Conservation (phyloP, 139 green algal species). For the Auxenochlorella pyrenoidosa region DNA sequence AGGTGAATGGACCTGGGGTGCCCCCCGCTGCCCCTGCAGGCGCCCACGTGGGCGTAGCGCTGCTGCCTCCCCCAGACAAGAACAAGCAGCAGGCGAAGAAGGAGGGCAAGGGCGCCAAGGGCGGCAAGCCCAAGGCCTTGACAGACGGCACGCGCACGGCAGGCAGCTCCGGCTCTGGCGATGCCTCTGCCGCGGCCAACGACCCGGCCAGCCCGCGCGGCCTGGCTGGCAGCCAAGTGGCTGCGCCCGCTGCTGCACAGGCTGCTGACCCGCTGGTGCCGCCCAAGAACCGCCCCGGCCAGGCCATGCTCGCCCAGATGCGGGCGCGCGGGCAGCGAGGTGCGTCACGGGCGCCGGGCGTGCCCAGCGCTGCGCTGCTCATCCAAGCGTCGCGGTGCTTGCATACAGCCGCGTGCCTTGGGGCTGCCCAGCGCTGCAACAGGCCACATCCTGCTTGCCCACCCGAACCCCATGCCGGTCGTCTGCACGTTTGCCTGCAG, state of each 20-base stretch:
- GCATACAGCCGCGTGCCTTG: too few relatives aligned
- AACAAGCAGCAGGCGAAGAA: conserved; percentile 36
- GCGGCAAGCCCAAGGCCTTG: not conserved
- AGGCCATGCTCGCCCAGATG: conserved; percentile 69
- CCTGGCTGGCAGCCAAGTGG: not conserved
- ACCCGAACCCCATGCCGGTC: too few relatives aligned
- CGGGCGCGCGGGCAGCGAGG: conserved; percentile 46
- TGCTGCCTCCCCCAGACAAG: conserved; percentile 69
- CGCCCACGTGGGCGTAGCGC: conserved; percentile 88
- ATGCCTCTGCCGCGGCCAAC: not conserved
- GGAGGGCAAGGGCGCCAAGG: not conserved
- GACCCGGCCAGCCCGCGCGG: not conserved
- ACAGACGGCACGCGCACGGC: not conserved
- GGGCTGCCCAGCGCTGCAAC: not conserved
- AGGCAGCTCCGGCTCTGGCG: not conserved
- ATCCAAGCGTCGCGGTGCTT: too few relatives aligned
- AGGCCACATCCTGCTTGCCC: too few relatives aligned
- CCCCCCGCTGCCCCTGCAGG: conserved; percentile 32
- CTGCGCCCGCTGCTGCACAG: not conserved
- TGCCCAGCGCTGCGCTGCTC: too few relatives aligned
- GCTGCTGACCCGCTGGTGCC: not conserved
- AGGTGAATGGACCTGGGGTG: not conserved
- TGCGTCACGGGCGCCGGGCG: not conserved
- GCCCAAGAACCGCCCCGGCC: conserved; percentile 39
- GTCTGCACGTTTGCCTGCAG: too few relatives aligned